phyloP scores from a whole-genome alignment of 805 yeast genomes.

The Lipomyces kockii region DNA sequence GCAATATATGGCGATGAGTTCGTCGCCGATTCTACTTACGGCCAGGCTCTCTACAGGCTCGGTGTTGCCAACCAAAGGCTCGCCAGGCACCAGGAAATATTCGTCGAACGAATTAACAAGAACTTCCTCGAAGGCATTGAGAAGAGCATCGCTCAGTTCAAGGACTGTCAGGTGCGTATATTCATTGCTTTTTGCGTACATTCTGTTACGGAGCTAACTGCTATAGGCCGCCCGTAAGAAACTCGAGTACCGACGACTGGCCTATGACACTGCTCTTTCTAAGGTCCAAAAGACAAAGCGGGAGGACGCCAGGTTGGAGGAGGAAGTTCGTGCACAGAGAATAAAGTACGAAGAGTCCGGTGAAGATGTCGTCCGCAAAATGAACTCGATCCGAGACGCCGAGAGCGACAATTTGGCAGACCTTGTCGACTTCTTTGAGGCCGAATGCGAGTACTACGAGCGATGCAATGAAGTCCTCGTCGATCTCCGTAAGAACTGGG shows the following conservation, averaged over 20 bases:
- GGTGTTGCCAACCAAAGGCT: constrained; percentile 37
- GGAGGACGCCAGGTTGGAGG: constrained; percentile 39
- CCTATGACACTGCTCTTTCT: constrained; percentile 39
- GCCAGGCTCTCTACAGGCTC: constrained; percentile 35
- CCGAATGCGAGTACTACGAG: constrained; percentile 37
- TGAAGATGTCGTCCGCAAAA: constrained; percentile 38
- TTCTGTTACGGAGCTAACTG: not conserved
- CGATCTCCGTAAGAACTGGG: constrained; percentile 32
- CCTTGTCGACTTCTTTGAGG: constrained; percentile 35
- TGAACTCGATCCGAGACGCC: constrained; percentile 38
- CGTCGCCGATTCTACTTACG: constrained; percentile 35
- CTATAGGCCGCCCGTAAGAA: constrained; percentile 31
- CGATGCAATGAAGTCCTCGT: constrained; percentile 29
- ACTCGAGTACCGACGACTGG: constrained; percentile 38
- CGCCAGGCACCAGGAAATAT: constrained; percentile 36
- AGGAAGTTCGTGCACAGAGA: constrained; percentile 40
- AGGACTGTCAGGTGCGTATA: constrained; percentile 31
- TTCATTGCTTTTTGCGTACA: not conserved
- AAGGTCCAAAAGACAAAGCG: constrained; percentile 37
- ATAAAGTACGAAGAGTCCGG: constrained; percentile 39
- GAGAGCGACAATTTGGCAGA: constrained; percentile 32
- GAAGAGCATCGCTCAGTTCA: constrained; percentile 36
- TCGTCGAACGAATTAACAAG: constrained; percentile 36
- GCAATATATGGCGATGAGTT: constrained; percentile 37
- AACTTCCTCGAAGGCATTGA: constrained; percentile 36